Evolutionary conservation across 768 basidiomycete genomes (phyloP).

Genomic region (Phylloporus scabripes): DNA sequence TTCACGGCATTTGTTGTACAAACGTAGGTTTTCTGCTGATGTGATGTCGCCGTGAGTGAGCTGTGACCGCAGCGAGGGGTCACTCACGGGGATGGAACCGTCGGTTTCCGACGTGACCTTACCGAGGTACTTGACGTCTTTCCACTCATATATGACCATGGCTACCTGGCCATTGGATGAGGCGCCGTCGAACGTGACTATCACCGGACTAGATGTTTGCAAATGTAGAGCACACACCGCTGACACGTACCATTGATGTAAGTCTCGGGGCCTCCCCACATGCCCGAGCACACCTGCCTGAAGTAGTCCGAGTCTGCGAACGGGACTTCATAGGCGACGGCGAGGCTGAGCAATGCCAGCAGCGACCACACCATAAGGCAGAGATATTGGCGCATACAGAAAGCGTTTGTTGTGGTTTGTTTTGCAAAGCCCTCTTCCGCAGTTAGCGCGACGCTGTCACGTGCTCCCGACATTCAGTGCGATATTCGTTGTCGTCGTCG

Average conservation of each 20-base stretch:
- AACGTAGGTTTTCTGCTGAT: conserved; percentile 83
- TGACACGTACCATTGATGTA: conserved; percentile 72
- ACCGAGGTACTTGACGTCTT: conserved; percentile 80
- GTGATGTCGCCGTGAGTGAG: conserved; percentile 13
- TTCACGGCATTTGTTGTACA: conserved; percentile 81
- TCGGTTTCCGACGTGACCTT: conserved; percentile 50
- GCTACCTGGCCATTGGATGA: conserved; percentile 83
- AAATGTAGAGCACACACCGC: conserved; percentile 5
- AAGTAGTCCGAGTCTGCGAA: conserved; percentile 76
- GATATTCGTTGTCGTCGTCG: background rate
- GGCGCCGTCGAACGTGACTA: conserved; percentile 69
- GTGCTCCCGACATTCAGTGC: conserved; percentile 16
- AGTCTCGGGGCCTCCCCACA: conserved; percentile 79
- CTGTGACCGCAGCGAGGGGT: conserved; percentile 7
- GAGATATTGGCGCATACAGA: conserved; percentile 25
- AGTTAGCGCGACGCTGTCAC: conserved; percentile 17
- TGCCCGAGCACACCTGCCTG: conserved; percentile 90
- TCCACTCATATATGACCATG: conserved; percentile 95
- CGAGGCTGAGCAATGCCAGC: conserved; percentile 29
- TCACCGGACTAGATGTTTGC: conserved; percentile 13
- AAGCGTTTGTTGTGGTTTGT: conserved; percentile 27
- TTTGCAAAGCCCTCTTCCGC: conserved; percentile 8
- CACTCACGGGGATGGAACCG: conserved; percentile 61
- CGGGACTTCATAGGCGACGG: conserved; percentile 53
- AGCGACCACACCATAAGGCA: conserved; percentile 13